phyloP scores from a whole-genome alignment of 805 yeast genomes.

The Candida vartiovaarae region DNA sequence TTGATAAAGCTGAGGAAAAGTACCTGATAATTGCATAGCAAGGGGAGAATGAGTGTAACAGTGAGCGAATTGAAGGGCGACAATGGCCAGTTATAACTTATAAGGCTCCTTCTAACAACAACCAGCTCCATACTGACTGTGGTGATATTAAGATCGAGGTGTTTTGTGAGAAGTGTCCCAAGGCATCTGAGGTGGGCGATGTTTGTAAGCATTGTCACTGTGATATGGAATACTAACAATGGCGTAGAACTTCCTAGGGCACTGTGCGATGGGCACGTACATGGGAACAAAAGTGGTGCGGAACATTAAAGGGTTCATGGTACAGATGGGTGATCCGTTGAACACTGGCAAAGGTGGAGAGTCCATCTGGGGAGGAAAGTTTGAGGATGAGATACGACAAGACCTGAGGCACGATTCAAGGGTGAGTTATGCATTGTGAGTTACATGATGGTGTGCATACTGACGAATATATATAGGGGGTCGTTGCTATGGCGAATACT shows the following conservation, averaged over 20 bases:
- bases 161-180: slow-evolving; percentile 32
- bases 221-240: too few relatives aligned
- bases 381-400: slow-evolving; percentile 73
- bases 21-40: neutral
- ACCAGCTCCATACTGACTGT: slow-evolving; percentile 29
- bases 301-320: slow-evolving; percentile 62
- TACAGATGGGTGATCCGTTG: slow-evolving; percentile 87
- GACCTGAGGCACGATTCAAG: slow-evolving; percentile 56
- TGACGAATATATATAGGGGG: slow-evolving; percentile 29
- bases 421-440: slow-evolving; percentile 36
- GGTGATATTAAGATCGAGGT: slow-evolving; percentile 35
- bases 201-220: too few relatives aligned
- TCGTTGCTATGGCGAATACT: slow-evolving; percentile 64
- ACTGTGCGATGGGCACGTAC: slow-evolving; percentile 37
- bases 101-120: neutral
- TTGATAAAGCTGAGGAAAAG: neutral
- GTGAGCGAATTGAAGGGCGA: neutral
- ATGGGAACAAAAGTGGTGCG: slow-evolving; percentile 59
- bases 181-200: slow-evolving; percentile 29
- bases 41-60: neutral
- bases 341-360: slow-evolving; percentile 74
- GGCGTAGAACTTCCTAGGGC: slow-evolving; percentile 35
- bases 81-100: neutral
- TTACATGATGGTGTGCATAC: neutral
- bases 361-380: slow-evolving; percentile 70